Evolutionary conservation across 140 eudicot genomes (phyloP).

Genomic region (Bidens hawaiensis): DNA sequence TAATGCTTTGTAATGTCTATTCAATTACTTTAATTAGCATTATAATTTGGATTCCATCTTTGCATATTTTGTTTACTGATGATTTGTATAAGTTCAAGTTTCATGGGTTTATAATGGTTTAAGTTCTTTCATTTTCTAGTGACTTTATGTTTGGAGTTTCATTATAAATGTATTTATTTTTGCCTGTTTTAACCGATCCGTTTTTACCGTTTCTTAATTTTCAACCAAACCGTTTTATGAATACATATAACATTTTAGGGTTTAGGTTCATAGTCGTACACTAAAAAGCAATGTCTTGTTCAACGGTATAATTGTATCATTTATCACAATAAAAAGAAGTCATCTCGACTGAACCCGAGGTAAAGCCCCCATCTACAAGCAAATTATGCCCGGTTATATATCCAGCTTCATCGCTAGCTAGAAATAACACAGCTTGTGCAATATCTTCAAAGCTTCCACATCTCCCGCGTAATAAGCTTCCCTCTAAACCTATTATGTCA

Average conservation of each 20-base stretch:
- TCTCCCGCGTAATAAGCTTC: conserved; percentile 59
- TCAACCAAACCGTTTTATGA: background rate
- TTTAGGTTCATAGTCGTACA: background rate
- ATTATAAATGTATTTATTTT: no score
- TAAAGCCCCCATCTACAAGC: conserved; percentile 83
- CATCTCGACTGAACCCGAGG: conserved; percentile 39
- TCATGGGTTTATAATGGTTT: no score
- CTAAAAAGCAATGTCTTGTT: background rate
- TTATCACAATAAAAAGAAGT: conserved; percentile 38
- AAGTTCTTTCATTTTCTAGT: no score
- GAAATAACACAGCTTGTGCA: conserved; percentile 66
- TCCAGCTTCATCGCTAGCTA: conserved; percentile 79
- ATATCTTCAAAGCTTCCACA: conserved; percentile 68
- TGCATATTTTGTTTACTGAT: no score
- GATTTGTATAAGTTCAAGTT: no score
- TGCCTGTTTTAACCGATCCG: no score
- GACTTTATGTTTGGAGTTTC: no score
- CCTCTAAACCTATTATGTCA: conserved; percentile 27
- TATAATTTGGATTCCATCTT: no score
- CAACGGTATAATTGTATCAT: background rate
- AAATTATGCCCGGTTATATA: conserved; percentile 82
- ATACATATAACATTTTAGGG: background rate
- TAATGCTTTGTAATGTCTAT: no score
- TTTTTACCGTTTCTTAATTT: no score
- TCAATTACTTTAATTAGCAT: no score